Conservation (phyloP, 169 alveolate species). For the Eimeria necatrix region DNA sequence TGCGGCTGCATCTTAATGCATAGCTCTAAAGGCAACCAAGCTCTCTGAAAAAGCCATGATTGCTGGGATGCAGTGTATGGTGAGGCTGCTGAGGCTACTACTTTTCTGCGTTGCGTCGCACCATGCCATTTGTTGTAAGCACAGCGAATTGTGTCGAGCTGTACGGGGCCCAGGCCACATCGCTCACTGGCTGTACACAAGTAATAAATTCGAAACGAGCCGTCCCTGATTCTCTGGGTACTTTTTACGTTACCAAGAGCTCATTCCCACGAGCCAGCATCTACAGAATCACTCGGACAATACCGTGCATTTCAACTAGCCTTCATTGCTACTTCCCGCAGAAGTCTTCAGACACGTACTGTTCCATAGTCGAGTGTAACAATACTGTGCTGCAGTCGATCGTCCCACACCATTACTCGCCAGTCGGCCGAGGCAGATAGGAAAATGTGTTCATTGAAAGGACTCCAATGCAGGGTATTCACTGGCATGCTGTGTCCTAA, state of each 20-base stretch:
- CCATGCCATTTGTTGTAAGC: slow-evolving; percentile 92
- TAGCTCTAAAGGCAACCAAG: too few relatives aligned
- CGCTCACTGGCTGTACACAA: slow-evolving; percentile 91
- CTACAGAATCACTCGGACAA: too few relatives aligned
- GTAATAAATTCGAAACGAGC: background rate
- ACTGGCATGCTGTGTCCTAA: slow-evolving; percentile 94
- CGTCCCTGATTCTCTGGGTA: too few relatives aligned
- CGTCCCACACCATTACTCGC: slow-evolving; percentile 97
- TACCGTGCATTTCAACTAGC: too few relatives aligned
- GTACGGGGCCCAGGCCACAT: slow-evolving; percentile 97
- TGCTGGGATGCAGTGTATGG: too few relatives aligned
- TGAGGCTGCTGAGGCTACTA: too few relatives aligned
- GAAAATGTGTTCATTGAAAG: slow-evolving; percentile 94
- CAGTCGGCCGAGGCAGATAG: slow-evolving; percentile 97
- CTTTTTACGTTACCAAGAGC: too few relatives aligned
- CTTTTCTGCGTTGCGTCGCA: slow-evolving; percentile 41
- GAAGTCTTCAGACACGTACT: background rate
- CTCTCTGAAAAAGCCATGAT: too few relatives aligned
- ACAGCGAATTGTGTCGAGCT: slow-evolving; percentile 96
- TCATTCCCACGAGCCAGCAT: too few relatives aligned
- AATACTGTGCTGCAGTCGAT: slow-evolving; percentile 89
- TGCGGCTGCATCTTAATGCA: too few relatives aligned
- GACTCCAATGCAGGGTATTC: slow-evolving; percentile 95
- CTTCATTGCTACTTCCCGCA: too few relatives aligned
- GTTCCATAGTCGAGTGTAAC: slow-evolving; percentile 94